A percentile compares a stretch with the other conserved stretches of the same genome.
Evolutionary conservation across 2,329 filamentous ascomycete species (phyloP).

Genomic region (Monosporascus sp.): DNA sequence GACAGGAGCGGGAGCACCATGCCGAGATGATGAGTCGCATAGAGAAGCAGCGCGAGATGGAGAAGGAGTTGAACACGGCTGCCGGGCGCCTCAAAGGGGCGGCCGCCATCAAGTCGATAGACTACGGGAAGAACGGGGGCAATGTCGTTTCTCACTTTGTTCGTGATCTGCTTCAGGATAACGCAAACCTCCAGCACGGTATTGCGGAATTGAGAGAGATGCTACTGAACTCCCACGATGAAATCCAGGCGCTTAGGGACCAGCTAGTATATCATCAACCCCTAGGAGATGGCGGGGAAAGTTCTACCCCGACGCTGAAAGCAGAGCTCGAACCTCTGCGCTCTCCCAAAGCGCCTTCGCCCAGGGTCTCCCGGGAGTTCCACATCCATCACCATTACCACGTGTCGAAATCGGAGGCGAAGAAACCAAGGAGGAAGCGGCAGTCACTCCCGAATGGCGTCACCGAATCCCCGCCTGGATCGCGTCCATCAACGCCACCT

Average conservation of each 20-base stretch:
- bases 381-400: constrained; percentile 97
- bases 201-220: constrained; percentile 89
- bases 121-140: constrained; percentile 51
- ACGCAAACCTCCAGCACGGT: constrained; percentile 85
- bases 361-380: constrained; percentile 62
- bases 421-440: constrained; percentile 68
- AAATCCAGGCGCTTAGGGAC: constrained; percentile 81
- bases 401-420: constrained; percentile 55
- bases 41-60: constrained; percentile 76
- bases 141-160: constrained; percentile 93
- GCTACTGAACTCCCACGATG: constrained; percentile 85
- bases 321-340: constrained; percentile 62
- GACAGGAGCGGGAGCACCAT: constrained; percentile 75
- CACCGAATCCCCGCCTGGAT: constrained; percentile 49
- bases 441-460: constrained; percentile 56
- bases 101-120: constrained; percentile 63
- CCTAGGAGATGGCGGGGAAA: constrained; percentile 37
- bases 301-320: constrained; percentile 52
- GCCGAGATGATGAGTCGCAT: constrained; percentile 75
- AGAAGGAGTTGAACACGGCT: constrained; percentile 74
- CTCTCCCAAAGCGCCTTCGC: constrained; percentile 24
- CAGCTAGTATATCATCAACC: constrained; percentile 78
- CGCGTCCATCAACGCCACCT: constrained; percentile 37
- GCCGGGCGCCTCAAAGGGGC: constrained; percentile 77
- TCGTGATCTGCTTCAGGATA: constrained; percentile 90